Conservation (phyloP, 2,329 filamentous ascomycete genomes). For the Fusarium poae region DNA sequence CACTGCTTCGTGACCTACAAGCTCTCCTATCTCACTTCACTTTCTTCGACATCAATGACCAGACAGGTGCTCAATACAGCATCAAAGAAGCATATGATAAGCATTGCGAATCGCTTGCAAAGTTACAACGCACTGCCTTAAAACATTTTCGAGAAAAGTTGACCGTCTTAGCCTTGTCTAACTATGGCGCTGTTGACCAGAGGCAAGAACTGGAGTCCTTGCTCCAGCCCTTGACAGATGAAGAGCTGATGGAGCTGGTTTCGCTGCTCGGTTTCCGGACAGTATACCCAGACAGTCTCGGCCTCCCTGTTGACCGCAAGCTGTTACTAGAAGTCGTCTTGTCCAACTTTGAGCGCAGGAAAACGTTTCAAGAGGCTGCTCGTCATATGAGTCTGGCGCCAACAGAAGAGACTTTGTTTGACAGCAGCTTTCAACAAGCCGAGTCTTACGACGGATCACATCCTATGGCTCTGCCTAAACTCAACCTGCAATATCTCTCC, state of each 20-base stretch:
- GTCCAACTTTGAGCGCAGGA: conserved; percentile 79
- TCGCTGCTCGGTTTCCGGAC: conserved; percentile 81
- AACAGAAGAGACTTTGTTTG: conserved; percentile 85
- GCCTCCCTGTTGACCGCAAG: conserved; percentile 71
- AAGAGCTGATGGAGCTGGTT: conserved; percentile 79
- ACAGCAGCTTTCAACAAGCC: conserved; percentile 80
- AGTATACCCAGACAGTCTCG: conserved; percentile 79
- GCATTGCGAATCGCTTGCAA: conserved; percentile 82
- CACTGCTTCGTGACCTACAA: conserved; percentile 83
- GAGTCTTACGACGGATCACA: conserved; percentile 89
- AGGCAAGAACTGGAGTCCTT: conserved; percentile 82
- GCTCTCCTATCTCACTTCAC: conserved; percentile 87
- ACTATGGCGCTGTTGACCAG: conserved; percentile 89
- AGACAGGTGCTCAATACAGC: conserved; percentile 82
- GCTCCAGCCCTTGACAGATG: conserved; percentile 77
- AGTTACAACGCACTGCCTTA: conserved; percentile 81
- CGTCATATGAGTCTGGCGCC: conserved; percentile 81
- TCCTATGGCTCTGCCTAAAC: conserved; percentile 90
- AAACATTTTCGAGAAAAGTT: conserved; percentile 91
- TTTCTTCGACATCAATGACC: conserved; percentile 90
- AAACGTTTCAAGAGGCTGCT: conserved; percentile 85
- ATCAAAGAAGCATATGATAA: conserved; percentile 80
- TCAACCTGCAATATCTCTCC: conserved; percentile 95
- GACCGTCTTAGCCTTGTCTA: conserved; percentile 90
- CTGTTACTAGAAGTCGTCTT: conserved; percentile 80